Base-by-base conservation (phyloP, 1,139 yeast species). In the Insectozyma bohioensis region DNA sequence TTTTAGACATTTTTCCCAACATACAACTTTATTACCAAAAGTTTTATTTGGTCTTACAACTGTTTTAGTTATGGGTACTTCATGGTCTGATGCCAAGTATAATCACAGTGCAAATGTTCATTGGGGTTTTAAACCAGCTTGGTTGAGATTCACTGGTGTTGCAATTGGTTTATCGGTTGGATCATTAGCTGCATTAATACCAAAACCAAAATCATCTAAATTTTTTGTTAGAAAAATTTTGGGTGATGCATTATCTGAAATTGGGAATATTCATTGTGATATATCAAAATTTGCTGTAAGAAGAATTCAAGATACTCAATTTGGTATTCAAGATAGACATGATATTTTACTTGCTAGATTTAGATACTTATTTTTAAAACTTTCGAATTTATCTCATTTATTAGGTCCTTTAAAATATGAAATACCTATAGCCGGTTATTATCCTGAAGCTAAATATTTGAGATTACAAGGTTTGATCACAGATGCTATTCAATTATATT, bases 1-100 rank as follows among this genome's bases (percentile, higher is more conserved):
- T 35, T 60, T 57, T 39, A 46, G 69, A 11, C 69, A 62, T 40
- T 63, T 61, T 43, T 51, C 68, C 3, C 41, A 46, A 3, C 69
- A 64, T 40, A 37, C 43, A 20, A 45, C 59, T 6, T 40, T 56
- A 6, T 43, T 63, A 9, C 69, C 71, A 1, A 48, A 52, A 9
- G 48, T 61, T 21, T 52, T 63, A 45, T 46, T 49, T 18, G 52
- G 56, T 2, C 58, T 64, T 2, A 54, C 69, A 0, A 39, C 60
- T 4, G 42, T 55, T 1, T 56, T 64, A 42, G 67, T 63, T 1
- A 39, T 63, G 30, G 68, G 68, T 8, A 61, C 68, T 0, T 60
- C 67, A 35, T 61, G 63, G 63, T 48, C 48, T 7, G 63, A 60
- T 37, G 48, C 42, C 1, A 40, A 45, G 22, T 47, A 48, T 20